Percentiles rank a stretch among this genome's conserved stretches.
phyloP scores from a whole-genome alignment of 169 alveolate species.

The Cyclospora cayetanensis region DNA sequence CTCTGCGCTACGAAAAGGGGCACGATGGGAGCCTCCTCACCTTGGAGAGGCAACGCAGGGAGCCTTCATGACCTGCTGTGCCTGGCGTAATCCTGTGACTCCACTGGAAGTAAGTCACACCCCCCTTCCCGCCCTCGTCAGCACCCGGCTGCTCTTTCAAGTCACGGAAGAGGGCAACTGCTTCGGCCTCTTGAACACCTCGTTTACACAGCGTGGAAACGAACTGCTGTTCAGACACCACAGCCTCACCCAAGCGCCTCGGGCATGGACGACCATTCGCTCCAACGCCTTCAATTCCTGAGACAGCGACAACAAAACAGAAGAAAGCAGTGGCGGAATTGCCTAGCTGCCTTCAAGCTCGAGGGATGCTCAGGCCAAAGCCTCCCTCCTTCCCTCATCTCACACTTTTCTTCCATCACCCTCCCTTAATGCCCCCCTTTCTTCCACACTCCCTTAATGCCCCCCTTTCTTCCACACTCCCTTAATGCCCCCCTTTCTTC shows the following conservation, averaged over 20 bases:
- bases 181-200: background rate
- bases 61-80: background rate
- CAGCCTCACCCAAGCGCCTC: background rate
- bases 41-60: background rate
- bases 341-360: no score
- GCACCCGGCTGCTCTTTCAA: constrained; percentile 30
- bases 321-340: background rate
- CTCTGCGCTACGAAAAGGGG: no score
- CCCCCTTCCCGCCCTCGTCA: background rate
- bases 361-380: no score
- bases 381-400: no score
- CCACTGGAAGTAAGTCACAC: constrained; percentile 36
- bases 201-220: background rate
- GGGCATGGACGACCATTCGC: background rate
- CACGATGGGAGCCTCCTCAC: no score
- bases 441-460: no score
- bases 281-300: background rate
- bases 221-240: background rate
- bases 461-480: no score
- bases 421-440: no score
- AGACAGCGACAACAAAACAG: background rate
- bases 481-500: no score
- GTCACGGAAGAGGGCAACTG: background rate
- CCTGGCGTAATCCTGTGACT: background rate
- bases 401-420: no score